Evolutionary conservation across 2,329 filamentous ascomycete species (phyloP).

Genomic region (Colletotrichum spinosum): DNA sequence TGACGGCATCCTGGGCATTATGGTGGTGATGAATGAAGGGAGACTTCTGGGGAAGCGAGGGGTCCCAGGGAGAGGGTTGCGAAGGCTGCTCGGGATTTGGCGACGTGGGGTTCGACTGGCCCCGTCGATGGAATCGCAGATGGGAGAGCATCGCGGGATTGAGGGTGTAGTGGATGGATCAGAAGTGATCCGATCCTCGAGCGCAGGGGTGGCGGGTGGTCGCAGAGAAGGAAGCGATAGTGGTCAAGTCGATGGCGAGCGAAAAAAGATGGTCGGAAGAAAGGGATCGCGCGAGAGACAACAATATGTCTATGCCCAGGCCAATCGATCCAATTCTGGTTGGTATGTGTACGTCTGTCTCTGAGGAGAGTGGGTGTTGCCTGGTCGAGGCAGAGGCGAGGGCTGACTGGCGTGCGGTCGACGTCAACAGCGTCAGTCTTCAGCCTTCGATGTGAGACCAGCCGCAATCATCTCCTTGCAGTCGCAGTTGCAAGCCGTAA

Average conservation of each 20-base stretch:
- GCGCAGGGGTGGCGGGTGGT: constrained; percentile 34
- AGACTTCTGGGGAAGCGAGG: constrained; percentile 51
- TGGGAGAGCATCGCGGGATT: constrained; percentile 59
- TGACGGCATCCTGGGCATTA: constrained; percentile 46
- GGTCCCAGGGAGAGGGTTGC: constrained; percentile 47
- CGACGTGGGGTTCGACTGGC: constrained; percentile 66
- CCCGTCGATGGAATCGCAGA: constrained; percentile 69
- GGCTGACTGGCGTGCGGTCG: background rate
- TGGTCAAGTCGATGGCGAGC: constrained; percentile 18
- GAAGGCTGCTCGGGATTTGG: constrained; percentile 62
- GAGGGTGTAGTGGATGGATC: constrained; percentile 14
- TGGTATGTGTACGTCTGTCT: background rate
- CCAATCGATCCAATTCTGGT: background rate
- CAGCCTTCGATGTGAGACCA: constrained; percentile 28
- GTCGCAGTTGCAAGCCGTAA: background rate
- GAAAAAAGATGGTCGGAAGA: constrained; percentile 2
- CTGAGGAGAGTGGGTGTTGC: background rate
- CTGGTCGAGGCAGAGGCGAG: background rate
- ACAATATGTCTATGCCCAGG: background rate
- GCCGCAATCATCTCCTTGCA: constrained; percentile 36
- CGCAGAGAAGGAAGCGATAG: constrained; percentile 29
- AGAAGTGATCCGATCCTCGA: constrained; percentile 15
- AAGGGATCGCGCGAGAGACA: constrained; percentile 14
- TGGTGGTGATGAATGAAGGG: constrained; percentile 47
- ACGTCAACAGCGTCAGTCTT: constrained; percentile 30